phyloP scores from a whole-genome alignment of 345 rosid species.

The Melastoma malabathricum region DNA sequence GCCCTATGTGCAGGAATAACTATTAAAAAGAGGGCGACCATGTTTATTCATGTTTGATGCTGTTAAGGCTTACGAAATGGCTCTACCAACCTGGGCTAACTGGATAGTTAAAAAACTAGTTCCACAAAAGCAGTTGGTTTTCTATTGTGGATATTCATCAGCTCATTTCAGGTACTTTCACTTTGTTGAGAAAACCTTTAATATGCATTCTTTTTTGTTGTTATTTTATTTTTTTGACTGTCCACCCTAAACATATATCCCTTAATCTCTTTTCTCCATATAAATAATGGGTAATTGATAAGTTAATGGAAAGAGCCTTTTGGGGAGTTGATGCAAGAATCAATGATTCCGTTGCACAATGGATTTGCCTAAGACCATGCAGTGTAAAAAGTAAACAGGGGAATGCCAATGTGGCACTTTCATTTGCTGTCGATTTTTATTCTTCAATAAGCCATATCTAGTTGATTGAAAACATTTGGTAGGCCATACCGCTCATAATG shows the following conservation, averaged over 20 bases:
- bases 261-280: no score
- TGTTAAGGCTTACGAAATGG: constrained; percentile 69
- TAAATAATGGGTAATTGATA: no score
- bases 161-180: constrained; percentile 86
- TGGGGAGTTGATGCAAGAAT: no score
- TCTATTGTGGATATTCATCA: constrained; percentile 90
- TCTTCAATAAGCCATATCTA: no score
- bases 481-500: no score
- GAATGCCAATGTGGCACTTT: no score
- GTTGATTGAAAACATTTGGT: no score
- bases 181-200: neutral
- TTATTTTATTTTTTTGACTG: neutral
- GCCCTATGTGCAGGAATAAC: constrained; percentile 50
- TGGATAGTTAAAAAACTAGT: constrained; percentile 58
- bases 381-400: no score
- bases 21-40: constrained; percentile 88
- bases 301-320: neutral
- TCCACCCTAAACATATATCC: constrained; percentile 2
- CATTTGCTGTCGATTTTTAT: no score
- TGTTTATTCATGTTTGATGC: constrained; percentile 71
- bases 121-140: constrained; percentile 48
- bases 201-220: no score
- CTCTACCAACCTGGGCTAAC: constrained; percentile 77
- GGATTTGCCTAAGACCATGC: no score
- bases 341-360: no score